These are phyloP conservation scores for Epicoccum sorghinum DNA, from an alignment of 2,329 filamentous ascomycete genomes.

Conservation along the genomic window DNA sequence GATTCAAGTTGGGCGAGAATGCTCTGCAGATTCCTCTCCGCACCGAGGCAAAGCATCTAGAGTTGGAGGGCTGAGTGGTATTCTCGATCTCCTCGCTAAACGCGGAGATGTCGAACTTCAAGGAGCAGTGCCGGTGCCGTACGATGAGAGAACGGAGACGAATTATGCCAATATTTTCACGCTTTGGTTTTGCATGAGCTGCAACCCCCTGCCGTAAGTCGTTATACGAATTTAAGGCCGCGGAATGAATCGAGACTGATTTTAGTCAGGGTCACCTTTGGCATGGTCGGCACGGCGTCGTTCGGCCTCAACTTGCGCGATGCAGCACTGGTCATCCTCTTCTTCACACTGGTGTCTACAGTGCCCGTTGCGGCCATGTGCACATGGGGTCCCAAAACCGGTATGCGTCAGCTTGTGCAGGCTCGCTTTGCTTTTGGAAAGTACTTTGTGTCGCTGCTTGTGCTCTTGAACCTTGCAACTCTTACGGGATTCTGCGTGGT, in stretches of 20 bases:
- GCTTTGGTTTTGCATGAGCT: slow-evolving; percentile 64
- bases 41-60: slow-evolving; percentile 11
- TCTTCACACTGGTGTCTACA: slow-evolving; percentile 65
- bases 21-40: neutral
- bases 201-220: slow-evolving; percentile 63
- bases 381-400: slow-evolving; percentile 65
- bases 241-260: neutral
- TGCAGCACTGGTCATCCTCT: slow-evolving; percentile 65
- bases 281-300: slow-evolving; percentile 64
- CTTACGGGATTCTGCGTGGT: slow-evolving; percentile 69
- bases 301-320: slow-evolving; percentile 64
- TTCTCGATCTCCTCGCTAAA: slow-evolving; percentile 28
- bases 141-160: slow-evolving; percentile 60
- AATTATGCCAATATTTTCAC: slow-evolving; percentile 64
- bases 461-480: slow-evolving; percentile 67
- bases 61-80: slow-evolving; percentile 18
- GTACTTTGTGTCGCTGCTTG: slow-evolving; percentile 65
- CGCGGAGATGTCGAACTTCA: slow-evolving; percentile 41
- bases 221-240: no score
- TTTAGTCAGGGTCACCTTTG: slow-evolving; percentile 61
- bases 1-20: slow-evolving; percentile 11
- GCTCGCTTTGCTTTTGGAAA: slow-evolving; percentile 65
- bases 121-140: slow-evolving; percentile 63
- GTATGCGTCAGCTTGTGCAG: slow-evolving; percentile 70
- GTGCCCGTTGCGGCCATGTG: slow-evolving; percentile 62